Evolutionary conservation across 768 basidiomycete genomes (phyloP).

Genomic region (Lactarius evosmus): DNA sequence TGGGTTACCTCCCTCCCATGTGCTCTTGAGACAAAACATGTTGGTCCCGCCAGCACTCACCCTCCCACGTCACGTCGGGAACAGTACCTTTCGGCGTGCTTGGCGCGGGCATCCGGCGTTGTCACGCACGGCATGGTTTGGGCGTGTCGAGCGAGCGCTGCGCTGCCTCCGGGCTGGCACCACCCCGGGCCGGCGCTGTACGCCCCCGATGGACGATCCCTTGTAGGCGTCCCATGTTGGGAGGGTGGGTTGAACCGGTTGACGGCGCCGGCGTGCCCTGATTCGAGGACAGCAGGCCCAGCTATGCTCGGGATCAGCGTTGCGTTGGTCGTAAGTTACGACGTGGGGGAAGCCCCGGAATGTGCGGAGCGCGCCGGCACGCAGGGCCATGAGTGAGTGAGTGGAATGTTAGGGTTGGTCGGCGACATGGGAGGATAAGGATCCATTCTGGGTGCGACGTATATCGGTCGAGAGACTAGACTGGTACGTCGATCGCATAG

Average conservation of each 20-base stretch:
- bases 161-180: slow-evolving; percentile 69
- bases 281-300: slow-evolving; percentile 55
- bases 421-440: neutral
- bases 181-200: slow-evolving; percentile 76
- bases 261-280: slow-evolving; percentile 69
- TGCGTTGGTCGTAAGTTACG: too few relatives aligned
- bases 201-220: slow-evolving; percentile 82
- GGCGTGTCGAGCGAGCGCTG: slow-evolving; percentile 59
- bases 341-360: slow-evolving; percentile 83
- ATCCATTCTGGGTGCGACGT: slow-evolving; percentile 22
- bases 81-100: slow-evolving; percentile 59
- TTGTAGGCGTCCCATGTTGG: slow-evolving; percentile 33
- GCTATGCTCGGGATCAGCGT: slow-evolving; percentile 77
- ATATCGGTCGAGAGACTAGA: slow-evolving; percentile 52
- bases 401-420: slow-evolving; percentile 52
- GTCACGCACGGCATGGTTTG: slow-evolving; percentile 57
- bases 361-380: slow-evolving; percentile 50
- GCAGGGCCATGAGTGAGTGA: slow-evolving; percentile 55
- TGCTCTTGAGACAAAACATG: slow-evolving; percentile 75
- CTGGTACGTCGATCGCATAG: slow-evolving; percentile 55
- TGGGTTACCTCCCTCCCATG: slow-evolving; percentile 65
- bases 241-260: slow-evolving; percentile 42
- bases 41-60: slow-evolving; percentile 78
- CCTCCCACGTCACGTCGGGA: slow-evolving; percentile 66
- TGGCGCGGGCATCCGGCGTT: slow-evolving; percentile 49